These are phyloP conservation scores for Cladosporium sp. DNA, from an alignment of 2,329 filamentous ascomycete species.

Conservation along the genomic window DNA sequence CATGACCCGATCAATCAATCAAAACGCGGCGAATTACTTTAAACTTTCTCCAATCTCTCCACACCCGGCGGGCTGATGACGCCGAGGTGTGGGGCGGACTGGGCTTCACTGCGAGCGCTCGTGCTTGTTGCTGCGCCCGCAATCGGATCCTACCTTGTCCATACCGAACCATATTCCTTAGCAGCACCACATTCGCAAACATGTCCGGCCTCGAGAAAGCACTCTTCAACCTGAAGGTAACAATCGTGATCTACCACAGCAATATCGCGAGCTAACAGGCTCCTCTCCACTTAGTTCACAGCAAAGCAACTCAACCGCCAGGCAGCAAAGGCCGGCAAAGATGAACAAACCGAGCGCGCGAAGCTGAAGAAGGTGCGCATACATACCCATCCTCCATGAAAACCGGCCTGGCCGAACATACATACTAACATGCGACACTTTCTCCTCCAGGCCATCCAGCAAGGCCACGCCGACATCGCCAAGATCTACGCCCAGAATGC, in stretches of 20 bases:
- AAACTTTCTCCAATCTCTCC: neutral
- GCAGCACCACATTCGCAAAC: slow-evolving; percentile 22
- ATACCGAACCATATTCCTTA: neutral
- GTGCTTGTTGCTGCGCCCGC: slow-evolving; percentile 5
- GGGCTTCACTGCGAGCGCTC: neutral
- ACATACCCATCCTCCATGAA: neutral
- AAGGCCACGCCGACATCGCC: slow-evolving; percentile 59
- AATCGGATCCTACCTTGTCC: neutral
- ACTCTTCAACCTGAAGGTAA: slow-evolving; percentile 62
- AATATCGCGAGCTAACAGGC: neutral
- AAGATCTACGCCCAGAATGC: slow-evolving; percentile 65
- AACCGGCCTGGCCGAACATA: neutral
- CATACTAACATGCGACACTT: neutral
- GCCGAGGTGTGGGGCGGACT: neutral
- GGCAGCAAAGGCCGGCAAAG: slow-evolving; percentile 61
- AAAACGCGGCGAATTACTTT: neutral
- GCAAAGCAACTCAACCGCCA: slow-evolving; percentile 64
- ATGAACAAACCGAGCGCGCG: slow-evolving; percentile 61
- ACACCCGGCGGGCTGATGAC: neutral
- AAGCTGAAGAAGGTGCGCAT: slow-evolving; percentile 59
- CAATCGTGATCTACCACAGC: slow-evolving; percentile 1
- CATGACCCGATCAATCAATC: neutral
- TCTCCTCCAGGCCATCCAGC: slow-evolving; percentile 59
- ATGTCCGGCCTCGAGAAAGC: slow-evolving; percentile 65
- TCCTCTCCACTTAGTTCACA: slow-evolving; percentile 52